phyloP scores from a whole-genome alignment of 208 protist genomes.

The Trypanosoma brucei region DNA sequence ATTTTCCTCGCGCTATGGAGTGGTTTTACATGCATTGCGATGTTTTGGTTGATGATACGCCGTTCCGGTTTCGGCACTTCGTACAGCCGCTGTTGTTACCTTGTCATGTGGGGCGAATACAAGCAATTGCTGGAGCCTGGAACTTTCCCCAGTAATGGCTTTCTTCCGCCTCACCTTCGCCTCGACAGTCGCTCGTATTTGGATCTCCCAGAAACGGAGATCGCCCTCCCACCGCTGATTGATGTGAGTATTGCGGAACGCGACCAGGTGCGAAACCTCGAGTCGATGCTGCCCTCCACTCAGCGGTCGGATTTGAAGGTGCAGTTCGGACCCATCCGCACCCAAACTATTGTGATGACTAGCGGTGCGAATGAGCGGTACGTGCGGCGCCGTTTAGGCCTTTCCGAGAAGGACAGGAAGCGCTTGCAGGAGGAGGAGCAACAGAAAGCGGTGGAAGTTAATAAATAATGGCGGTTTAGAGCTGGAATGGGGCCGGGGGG shows the following conservation, averaged over 20 bases:
- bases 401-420: constrained; percentile 40
- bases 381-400: constrained; percentile 60
- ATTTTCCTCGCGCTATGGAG: constrained; percentile 59
- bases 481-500: not conserved
- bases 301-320: constrained; percentile 67
- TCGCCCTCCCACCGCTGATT: constrained; percentile 75
- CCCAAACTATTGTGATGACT: constrained; percentile 80
- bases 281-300: constrained; percentile 47
- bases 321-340: constrained; percentile 64
- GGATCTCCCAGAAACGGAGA: constrained; percentile 64
- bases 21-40: constrained; percentile 51
- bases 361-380: constrained; percentile 65
- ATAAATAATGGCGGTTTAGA: not conserved
- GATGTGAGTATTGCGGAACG: constrained; percentile 57
- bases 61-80: constrained; percentile 78
- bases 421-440: constrained; percentile 17
- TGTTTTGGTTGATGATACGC: constrained; percentile 77
- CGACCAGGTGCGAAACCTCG: constrained; percentile 50
- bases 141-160: constrained; percentile 60
- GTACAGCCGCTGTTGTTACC: constrained; percentile 72
- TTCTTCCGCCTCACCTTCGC: constrained; percentile 75
- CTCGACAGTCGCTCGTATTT: constrained; percentile 76
- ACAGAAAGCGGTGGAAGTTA: constrained; percentile 1
- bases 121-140: constrained; percentile 72
- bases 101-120: constrained; percentile 84